Conservation (phyloP, 1,284 basidiomycete genomes). For the Cutaneotrichosporon daszewskae region DNA sequence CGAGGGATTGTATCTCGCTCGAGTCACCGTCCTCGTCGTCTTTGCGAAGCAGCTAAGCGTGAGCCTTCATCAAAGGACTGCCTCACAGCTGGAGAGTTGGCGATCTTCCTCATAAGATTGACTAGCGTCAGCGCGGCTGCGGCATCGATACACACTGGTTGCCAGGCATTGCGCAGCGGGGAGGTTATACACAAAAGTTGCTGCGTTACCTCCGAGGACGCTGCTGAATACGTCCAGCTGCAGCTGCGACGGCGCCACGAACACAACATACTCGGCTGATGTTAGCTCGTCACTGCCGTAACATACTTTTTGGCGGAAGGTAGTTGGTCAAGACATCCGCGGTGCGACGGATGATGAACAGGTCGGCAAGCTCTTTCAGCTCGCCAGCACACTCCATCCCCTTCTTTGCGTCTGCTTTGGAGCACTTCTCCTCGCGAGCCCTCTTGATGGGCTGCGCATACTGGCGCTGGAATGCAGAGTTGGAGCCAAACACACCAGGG, state of each 20-base stretch:
- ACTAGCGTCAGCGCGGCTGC: constrained; percentile 19
- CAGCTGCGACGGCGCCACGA: constrained; percentile 72
- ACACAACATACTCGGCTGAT: constrained; percentile 87
- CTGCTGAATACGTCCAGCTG: constrained; percentile 76
- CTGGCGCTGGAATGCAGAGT: constrained; percentile 65
- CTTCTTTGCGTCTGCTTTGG: constrained; percentile 62
- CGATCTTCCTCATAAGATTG: constrained; percentile 70
- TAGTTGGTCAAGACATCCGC: constrained; percentile 74
- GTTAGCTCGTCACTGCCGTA: constrained; percentile 4
- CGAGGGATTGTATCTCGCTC: constrained; percentile 2
- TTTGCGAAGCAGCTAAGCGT: constrained; percentile 60
- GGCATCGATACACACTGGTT: constrained; percentile 55
- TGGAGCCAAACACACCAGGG: constrained; percentile 69
- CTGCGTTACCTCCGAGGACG: constrained; percentile 50
- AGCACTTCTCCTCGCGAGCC: constrained; percentile 72
- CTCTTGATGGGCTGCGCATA: constrained; percentile 88
- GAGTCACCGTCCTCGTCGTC: constrained; percentile 57
- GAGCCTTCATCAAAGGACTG: not conserved
- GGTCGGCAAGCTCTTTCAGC: constrained; percentile 70
- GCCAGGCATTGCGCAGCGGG: constrained; percentile 75
- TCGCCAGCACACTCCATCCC: constrained; percentile 69
- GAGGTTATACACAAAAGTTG: constrained; percentile 61
- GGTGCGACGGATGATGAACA: constrained; percentile 85
- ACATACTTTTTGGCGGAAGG: constrained; percentile 82
- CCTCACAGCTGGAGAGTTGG: constrained; percentile 73